Percentiles rank a stretch among this genome's conserved stretches.
phyloP scores from a whole-genome alignment of 2,329 filamentous ascomycete genomes.

The Microdochium nivale region DNA sequence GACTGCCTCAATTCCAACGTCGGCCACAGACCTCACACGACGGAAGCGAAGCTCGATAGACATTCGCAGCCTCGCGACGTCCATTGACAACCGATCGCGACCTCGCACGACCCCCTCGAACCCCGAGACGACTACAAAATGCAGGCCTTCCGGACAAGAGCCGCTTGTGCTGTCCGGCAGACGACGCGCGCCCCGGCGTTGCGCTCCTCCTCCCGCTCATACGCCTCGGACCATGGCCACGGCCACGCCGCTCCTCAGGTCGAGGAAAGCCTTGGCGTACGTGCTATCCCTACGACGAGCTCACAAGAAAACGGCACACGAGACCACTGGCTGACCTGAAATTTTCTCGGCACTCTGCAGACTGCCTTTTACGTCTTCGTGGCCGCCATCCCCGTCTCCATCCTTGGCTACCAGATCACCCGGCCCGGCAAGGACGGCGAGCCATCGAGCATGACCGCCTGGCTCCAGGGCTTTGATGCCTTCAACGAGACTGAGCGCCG shows the following conservation, averaged over 20 bases:
- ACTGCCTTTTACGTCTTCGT: conserved; percentile 37
- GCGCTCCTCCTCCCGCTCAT: conserved; percentile 29
- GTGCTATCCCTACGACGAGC: conserved; percentile 17
- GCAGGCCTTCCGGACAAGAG: conserved; percentile 34
- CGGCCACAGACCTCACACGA: conserved; percentile 2
- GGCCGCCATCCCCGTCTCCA: conserved; percentile 32
- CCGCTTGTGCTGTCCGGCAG: conserved; percentile 28
- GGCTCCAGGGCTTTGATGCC: conserved; percentile 37
- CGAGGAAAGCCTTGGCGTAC: conserved; percentile 49
- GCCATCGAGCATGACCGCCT: conserved; percentile 33
- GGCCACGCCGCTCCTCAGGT: conserved; percentile 28
- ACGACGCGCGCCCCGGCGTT: conserved; percentile 16
- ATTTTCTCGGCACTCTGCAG: conserved; percentile 25
- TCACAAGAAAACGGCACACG: conserved; percentile 1
- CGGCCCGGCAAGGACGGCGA: conserved; percentile 41
- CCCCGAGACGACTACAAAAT: conserved; percentile 7
- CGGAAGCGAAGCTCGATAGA: neutral
- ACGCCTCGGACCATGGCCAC: conserved; percentile 42
- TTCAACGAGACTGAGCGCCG: conserved; percentile 38
- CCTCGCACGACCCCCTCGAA: conserved; percentile 3
- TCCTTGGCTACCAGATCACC: conserved; percentile 39
- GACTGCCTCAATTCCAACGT: conserved; percentile 10
- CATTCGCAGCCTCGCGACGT: neutral
- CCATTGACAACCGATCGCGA: conserved; percentile 14
- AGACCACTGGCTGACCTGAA: neutral